Conservation (phyloP, 2,329 filamentous ascomycete genomes). For the Pezicula carpinea region DNA sequence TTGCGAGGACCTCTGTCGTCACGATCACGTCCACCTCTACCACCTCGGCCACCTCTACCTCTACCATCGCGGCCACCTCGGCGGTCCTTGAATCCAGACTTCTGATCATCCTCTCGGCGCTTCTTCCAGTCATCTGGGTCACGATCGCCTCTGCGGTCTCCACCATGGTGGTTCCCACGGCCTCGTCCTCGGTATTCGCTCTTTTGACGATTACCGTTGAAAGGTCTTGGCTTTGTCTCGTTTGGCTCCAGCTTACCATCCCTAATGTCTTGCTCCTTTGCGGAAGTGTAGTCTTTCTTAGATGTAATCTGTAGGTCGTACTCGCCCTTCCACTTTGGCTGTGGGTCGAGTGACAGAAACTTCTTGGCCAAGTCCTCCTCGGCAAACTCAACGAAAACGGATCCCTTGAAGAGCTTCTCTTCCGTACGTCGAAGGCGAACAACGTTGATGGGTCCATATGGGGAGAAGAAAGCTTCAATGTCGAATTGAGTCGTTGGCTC, state of each 20-base stretch:
- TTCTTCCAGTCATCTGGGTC: slow-evolving; percentile 60
- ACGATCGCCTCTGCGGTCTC: slow-evolving; percentile 33
- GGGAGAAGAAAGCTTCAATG: slow-evolving; percentile 85
- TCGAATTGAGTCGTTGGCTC: slow-evolving; percentile 83
- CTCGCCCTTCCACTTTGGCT: slow-evolving; percentile 74
- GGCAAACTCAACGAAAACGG: slow-evolving; percentile 90
- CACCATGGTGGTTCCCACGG: slow-evolving; percentile 3
- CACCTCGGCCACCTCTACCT: slow-evolving; percentile 38
- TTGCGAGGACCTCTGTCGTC: slow-evolving; percentile 33
- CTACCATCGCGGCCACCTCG: slow-evolving; percentile 21
- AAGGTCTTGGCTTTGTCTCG: background rate
- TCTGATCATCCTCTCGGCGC: slow-evolving; percentile 57
- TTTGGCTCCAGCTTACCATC: slow-evolving; percentile 63
- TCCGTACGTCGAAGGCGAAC: slow-evolving; percentile 80
- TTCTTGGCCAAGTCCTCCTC: slow-evolving; percentile 72
- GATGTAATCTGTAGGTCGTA: slow-evolving; percentile 76
- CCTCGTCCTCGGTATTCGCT: slow-evolving; percentile 19
- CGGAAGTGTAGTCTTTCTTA: slow-evolving; percentile 83
- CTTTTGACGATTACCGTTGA: too few species aligned
- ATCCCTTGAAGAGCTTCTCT: slow-evolving; percentile 83
- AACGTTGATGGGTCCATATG: slow-evolving; percentile 72
- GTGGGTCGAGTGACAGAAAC: slow-evolving; percentile 75
- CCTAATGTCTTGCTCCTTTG: slow-evolving; percentile 68
- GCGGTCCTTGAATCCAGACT: slow-evolving; percentile 48
- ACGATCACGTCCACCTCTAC: slow-evolving; percentile 39